Conservation (phyloP, 345 rosid genomes). For the Aquilaria malaccensis region DNA sequence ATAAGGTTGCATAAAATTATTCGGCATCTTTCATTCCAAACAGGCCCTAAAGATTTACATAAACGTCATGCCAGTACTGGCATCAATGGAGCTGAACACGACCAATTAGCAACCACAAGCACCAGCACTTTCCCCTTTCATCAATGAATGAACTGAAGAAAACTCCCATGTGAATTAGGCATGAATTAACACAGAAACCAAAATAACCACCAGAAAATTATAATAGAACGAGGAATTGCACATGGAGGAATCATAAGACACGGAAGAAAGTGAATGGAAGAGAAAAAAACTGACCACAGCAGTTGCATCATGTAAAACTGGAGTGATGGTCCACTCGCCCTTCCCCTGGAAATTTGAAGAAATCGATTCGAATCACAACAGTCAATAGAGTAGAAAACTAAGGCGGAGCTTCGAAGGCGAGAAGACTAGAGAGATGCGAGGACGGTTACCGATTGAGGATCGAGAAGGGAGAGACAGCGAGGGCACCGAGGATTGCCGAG, state of each 20-base stretch:
- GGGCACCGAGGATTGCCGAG: conserved; percentile 92
- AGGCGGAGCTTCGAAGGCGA: background rate
- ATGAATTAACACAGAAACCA: too few species aligned
- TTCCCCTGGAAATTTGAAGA: conserved; percentile 31
- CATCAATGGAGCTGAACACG: too few species aligned
- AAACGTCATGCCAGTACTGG: too few species aligned
- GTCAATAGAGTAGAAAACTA: background rate
- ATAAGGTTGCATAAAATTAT: too few species aligned
- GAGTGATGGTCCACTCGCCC: conserved; percentile 74
- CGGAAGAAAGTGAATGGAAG: background rate
- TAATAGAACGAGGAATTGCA: background rate
- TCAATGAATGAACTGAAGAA: background rate
- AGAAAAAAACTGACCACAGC: conserved; percentile 57
- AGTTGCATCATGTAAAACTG: conserved; percentile 80
- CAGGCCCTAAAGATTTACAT: too few species aligned
- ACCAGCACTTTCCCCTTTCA: too few species aligned
- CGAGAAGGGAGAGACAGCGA: conserved; percentile 82
- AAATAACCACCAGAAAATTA: too few species aligned
- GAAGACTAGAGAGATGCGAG: background rate
- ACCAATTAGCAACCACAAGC: too few species aligned
- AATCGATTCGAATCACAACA: background rate
- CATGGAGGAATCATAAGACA: too few species aligned
- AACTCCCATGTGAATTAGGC: background rate
- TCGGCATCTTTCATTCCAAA: too few species aligned
- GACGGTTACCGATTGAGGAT: conserved; percentile 46